Conservation (phyloP, 345 rosid genomes). For the Gossypium ekmanianum region DNA sequence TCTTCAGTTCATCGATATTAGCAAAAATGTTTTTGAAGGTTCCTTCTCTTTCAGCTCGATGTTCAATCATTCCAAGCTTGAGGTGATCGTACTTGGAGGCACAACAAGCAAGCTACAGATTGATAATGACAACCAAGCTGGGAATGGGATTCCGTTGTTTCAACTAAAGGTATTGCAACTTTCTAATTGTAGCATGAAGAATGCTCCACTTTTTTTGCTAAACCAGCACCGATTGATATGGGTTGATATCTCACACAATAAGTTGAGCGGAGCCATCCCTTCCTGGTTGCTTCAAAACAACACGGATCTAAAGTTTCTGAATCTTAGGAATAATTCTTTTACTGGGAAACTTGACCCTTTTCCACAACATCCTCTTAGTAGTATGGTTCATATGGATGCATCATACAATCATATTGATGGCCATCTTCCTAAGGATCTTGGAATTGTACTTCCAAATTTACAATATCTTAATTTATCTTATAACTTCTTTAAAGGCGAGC, state of each 20-base stretch:
- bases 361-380: neutral
- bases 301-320: neutral
- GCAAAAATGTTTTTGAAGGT: slow-evolving; percentile 9
- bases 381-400: neutral
- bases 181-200: neutral
- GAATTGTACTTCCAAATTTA: slow-evolving; percentile 1
- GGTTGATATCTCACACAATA: neutral
- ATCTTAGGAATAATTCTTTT: neutral
- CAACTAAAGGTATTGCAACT: neutral
- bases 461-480: neutral
- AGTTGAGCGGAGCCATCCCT: slow-evolving; percentile 18
- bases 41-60: slow-evolving; percentile 4
- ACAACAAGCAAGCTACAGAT: neutral
- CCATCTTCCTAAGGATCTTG: slow-evolving; percentile 14
- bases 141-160: neutral
- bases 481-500: slow-evolving; percentile 5
- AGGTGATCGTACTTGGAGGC: neutral
- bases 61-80: slow-evolving; percentile 20
- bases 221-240: neutral
- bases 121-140: neutral
- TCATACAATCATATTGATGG: slow-evolving; percentile 2
- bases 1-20: neutral
- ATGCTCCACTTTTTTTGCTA: slow-evolving; percentile 16
- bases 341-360: neutral
- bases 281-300: slow-evolving; percentile 30